Percentiles rank a stretch among this genome's conserved stretches.
Evolutionary conservation across 2,329 filamentous ascomycete genomes (phyloP).

Genomic region (Stemphylium vesicarium): DNA sequence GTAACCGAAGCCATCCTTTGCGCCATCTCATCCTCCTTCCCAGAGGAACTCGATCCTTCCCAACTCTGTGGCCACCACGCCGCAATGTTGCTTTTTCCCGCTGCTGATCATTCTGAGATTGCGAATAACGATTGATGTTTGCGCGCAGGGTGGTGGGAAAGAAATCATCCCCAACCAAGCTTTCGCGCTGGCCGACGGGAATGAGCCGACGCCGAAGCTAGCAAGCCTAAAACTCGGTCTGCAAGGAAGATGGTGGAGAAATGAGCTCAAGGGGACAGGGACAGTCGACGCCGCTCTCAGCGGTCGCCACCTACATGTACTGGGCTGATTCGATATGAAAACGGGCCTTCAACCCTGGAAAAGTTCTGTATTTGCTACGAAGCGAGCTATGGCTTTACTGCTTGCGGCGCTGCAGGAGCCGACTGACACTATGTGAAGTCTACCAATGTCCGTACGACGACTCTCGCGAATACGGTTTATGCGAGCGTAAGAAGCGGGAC

Average conservation of each 20-base stretch:
- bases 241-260: slow-evolving; percentile 3
- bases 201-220: background rate
- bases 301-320: background rate
- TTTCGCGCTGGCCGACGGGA: background rate
- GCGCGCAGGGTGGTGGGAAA: background rate
- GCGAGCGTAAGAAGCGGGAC: background rate
- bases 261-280: background rate
- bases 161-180: background rate
- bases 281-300: background rate
- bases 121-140: too few relatives aligned
- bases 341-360: background rate
- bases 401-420: too few relatives aligned
- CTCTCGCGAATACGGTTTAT: background rate
- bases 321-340: background rate
- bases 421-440: too few relatives aligned
- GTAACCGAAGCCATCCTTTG: slow-evolving; percentile 2
- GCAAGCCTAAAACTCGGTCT: background rate
- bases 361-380: background rate
- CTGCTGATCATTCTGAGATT: too few relatives aligned
- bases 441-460: background rate
- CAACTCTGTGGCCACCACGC: too few relatives aligned
- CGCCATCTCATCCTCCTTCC: background rate
- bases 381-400: background rate
- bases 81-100: too few relatives aligned
- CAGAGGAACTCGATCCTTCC: background rate